Base-by-base conservation (phyloP, 305 asterid genomes). In the Ajuga reptans region DNA sequence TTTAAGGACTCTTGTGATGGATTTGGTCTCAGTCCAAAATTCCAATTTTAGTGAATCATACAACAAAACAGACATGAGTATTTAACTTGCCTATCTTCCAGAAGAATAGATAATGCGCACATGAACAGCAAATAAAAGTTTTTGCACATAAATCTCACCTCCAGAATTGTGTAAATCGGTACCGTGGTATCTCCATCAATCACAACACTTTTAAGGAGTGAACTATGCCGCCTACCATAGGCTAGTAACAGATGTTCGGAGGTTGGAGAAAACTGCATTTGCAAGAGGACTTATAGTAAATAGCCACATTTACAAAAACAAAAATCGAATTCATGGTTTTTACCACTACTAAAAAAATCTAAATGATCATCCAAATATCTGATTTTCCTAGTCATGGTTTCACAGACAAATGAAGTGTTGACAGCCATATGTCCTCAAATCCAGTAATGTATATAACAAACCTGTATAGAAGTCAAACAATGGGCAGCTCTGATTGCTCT, bases 391-490 rank as follows among this genome's bases (percentile, higher is more conserved):
- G 7, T 21, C 54, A 71, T 71, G 49, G 51, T 17, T 57, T 46
- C 42, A 66, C 15, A n/a, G 33, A 51, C 15, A 50, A 43, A 57
- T 57, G 36, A 69, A 68, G 55, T 55, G 16, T 34, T 14, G 41
- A n/a, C 24, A 65, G 42, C 54, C 53, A 42, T n/a, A 58, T 12
- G 60, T 41, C 54, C 58, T 27, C 39, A 46, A 71, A 42, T 50
- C 56, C 57, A 50, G 46, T 42, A 52, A 76, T 41, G 56, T 46
- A 21, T 21, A 21, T 21, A 61, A 71, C 87, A 68, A 77, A 90
- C 99, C 96, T 93, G 99, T 79, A 93, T 90, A 14, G 99, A 90
- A 50, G 99, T 93, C 81, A 93, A 86, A 78, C 97, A 90, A 80
- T 90, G 96, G 77, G 99, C 99, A 58, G 99, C 99, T 84, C 95